phyloP scores from a whole-genome alignment of 23 red algal species.

The Cyanidioschyzon merolae region DNA sequence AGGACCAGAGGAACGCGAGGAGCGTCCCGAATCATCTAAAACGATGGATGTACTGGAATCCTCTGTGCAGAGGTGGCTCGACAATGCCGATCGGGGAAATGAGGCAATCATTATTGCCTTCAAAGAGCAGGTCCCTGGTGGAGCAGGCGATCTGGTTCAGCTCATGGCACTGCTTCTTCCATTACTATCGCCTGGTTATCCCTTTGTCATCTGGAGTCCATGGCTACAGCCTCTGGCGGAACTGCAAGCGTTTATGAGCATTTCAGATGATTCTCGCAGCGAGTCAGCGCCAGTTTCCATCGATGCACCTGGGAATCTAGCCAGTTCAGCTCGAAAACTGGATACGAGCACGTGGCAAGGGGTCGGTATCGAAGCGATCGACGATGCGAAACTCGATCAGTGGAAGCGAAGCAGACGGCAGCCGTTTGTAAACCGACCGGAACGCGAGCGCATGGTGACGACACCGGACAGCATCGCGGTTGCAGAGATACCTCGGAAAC shows the following conservation, averaged over 20 bases:
- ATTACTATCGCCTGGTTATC: not conserved
- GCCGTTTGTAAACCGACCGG: too few species aligned
- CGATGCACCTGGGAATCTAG: not conserved
- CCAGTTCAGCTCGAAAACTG: not conserved
- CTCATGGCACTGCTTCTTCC: not conserved
- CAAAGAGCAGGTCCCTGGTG: not conserved
- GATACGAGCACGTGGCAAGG: too few species aligned
- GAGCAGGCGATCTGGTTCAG: not conserved
- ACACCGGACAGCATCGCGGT: not conserved
- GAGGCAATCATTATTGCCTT: slow-evolving; percentile 1
- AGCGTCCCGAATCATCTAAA: too few species aligned
- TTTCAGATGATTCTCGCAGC: not conserved
- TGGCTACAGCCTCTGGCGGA: slow-evolving; percentile 4
- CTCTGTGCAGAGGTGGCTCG: too few species aligned
- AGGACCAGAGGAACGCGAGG: too few species aligned
- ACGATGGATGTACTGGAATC: too few species aligned
- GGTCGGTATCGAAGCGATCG: not conserved
- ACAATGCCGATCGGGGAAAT: not conserved
- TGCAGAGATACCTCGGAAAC: too few species aligned
- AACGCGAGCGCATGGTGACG: too few species aligned
- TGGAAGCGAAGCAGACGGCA: too few species aligned
- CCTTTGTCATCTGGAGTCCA: slow-evolving; percentile 10
- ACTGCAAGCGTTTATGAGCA: not conserved
- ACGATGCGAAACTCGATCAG: too few species aligned
- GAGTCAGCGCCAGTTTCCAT: not conserved